Conservation (phyloP, 768 basidiomycete genomes). For the Pleurotus sapidus region DNA sequence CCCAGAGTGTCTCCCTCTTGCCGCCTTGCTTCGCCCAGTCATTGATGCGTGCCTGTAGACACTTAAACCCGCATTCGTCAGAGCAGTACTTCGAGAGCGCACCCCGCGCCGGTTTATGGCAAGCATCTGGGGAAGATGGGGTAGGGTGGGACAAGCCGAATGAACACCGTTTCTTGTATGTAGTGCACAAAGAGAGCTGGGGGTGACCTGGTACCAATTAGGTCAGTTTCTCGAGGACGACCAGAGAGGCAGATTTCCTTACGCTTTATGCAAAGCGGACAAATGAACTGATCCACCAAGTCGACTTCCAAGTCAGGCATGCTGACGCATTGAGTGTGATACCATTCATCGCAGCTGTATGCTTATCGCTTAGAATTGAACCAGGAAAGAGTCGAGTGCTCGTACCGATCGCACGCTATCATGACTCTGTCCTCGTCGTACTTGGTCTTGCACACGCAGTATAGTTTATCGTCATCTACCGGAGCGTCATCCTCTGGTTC, state of each 20-base stretch:
- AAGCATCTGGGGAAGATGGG: conserved; percentile 62
- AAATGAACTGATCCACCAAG: conserved; percentile 90
- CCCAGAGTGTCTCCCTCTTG: conserved; percentile 66
- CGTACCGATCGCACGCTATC: conserved; percentile 90
- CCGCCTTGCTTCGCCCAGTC: conserved; percentile 63
- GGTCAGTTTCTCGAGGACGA: not conserved
- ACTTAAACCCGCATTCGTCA: conserved; percentile 79
- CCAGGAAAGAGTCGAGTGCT: conserved; percentile 3
- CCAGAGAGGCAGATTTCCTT: conserved; percentile 24
- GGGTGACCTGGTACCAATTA: conserved; percentile 46
- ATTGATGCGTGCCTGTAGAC: conserved; percentile 63
- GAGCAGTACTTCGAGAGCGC: conserved; percentile 91
- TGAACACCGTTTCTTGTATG: conserved; percentile 80
- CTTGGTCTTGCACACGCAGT: conserved; percentile 84
- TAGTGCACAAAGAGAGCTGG: conserved; percentile 59
- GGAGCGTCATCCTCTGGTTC: conserved; percentile 42
- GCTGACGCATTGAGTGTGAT: conserved; percentile 81
- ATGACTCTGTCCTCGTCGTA: conserved; percentile 88
- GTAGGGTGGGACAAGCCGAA: conserved; percentile 62
- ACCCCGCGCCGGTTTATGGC: conserved; percentile 78
- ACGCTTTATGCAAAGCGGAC: conserved; percentile 79
- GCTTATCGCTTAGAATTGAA: not conserved
- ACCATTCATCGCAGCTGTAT: conserved; percentile 90
- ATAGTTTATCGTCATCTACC: conserved; percentile 69
- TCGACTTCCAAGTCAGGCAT: conserved; percentile 82